Conservation (phyloP, 345 rosid genomes). For the Citrus cavaleriei region DNA sequence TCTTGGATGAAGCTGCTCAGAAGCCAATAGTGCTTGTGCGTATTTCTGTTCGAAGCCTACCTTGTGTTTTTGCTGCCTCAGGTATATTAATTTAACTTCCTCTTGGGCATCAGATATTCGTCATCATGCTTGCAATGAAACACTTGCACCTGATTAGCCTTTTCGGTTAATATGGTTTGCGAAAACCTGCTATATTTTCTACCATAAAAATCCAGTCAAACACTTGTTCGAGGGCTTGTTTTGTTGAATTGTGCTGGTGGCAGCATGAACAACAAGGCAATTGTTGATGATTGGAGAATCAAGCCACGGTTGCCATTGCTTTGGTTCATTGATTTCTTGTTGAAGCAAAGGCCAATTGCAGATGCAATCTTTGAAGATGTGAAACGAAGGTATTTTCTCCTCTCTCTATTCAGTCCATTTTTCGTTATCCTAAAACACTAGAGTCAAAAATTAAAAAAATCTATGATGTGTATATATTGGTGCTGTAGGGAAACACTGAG, state of each 20-base stretch:
- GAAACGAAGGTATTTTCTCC: slow-evolving; percentile 46
- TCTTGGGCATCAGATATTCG: not conserved
- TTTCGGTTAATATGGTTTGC: not conserved
- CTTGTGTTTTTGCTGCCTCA: slow-evolving; percentile 89
- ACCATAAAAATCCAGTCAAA: slow-evolving; percentile 38
- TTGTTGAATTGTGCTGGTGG: slow-evolving; percentile 90
- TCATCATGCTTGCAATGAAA: slow-evolving; percentile 1
- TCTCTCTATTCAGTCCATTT: not conserved
- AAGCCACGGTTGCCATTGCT: slow-evolving; percentile 67
- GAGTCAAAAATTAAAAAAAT: too few relatives aligned
- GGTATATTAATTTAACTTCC: slow-evolving; percentile 24
- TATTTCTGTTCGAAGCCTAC: slow-evolving; percentile 89
- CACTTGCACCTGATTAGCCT: not conserved
- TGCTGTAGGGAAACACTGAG: slow-evolving; percentile 60
- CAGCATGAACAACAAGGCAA: slow-evolving; percentile 82
- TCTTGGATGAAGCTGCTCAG: slow-evolving; percentile 65
- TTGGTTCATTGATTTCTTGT: slow-evolving; percentile 46
- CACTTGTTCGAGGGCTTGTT: slow-evolving; percentile 65
- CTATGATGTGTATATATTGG: not conserved
- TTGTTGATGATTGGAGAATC: slow-evolving; percentile 96
- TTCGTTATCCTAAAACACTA: not conserved
- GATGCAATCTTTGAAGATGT: slow-evolving; percentile 64
- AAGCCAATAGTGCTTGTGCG: slow-evolving; percentile 80
- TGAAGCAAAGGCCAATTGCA: slow-evolving; percentile 67
- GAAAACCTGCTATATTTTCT: not conserved